phyloP scores from a whole-genome alignment of 768 basidiomycete genomes.

The Tylopilus subfusipes region DNA sequence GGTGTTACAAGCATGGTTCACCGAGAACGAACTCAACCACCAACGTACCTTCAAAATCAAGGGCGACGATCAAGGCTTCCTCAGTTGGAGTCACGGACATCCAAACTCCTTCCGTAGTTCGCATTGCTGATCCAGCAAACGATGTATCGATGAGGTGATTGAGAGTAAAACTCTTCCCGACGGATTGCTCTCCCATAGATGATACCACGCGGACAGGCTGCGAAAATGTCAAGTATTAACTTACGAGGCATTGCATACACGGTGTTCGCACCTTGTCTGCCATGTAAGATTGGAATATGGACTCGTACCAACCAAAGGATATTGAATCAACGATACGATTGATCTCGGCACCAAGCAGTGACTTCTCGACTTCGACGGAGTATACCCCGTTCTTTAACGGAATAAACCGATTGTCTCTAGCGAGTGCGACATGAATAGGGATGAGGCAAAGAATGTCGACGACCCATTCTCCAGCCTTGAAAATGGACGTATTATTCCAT shows the following conservation, averaged over 20 bases:
- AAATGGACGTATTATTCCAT: slow-evolving; percentile 33
- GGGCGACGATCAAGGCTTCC: slow-evolving; percentile 51
- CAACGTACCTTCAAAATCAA: slow-evolving; percentile 58
- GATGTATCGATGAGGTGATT: slow-evolving; percentile 65
- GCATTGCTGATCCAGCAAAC: slow-evolving; percentile 62
- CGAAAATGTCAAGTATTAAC: neutral
- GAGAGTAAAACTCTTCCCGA: slow-evolving; percentile 56
- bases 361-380: slow-evolving; percentile 47
- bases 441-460: slow-evolving; percentile 59
- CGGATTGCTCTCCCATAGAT: slow-evolving; percentile 67
- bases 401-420: slow-evolving; percentile 57
- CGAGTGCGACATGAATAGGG: slow-evolving; percentile 61
- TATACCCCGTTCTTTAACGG: slow-evolving; percentile 56
- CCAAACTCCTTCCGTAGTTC: slow-evolving; percentile 64
- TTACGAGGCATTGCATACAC: neutral
- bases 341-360: slow-evolving; percentile 57
- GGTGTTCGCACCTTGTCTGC: slow-evolving; percentile 42
- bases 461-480: slow-evolving; percentile 57
- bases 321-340: slow-evolving; percentile 51
- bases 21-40: neutral
- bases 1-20: neutral
- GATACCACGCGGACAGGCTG: slow-evolving; percentile 64
- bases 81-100: slow-evolving; percentile 62
- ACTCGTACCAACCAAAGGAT: slow-evolving; percentile 66
- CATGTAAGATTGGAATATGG: slow-evolving; percentile 61